These are phyloP conservation scores for Acer saccharum DNA, from an alignment of 345 rosid genomes.

Conservation along the genomic window DNA sequence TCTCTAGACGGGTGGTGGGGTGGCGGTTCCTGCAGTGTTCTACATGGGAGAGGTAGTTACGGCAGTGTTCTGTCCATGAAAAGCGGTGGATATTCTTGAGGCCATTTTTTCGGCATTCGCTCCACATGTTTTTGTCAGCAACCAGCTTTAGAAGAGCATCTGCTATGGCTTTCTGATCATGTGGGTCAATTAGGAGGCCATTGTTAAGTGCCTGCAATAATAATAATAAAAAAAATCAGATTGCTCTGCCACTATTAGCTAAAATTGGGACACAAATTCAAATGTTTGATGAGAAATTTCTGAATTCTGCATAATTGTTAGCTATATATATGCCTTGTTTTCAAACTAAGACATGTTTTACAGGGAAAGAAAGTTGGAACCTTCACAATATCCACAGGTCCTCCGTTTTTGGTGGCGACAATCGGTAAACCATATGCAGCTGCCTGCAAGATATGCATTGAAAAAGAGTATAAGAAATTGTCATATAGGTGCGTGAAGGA, in stretches of 20 bases:
- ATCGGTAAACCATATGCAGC: constrained; percentile 72
- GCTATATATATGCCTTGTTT: not conserved
- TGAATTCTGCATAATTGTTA: not conserved
- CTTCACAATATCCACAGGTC: constrained; percentile 71
- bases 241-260: constrained; percentile 19
- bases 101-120: constrained; percentile 64
- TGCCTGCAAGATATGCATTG: constrained; percentile 42
- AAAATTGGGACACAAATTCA: not conserved
- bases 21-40: constrained; percentile 82
- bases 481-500: not conserved
- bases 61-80: constrained; percentile 81
- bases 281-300: not conserved
- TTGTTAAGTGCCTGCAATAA: constrained; percentile 55
- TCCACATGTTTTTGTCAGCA: constrained; percentile 62
- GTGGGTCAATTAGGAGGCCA: constrained; percentile 70
- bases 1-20: constrained; percentile 65
- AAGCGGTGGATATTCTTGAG: constrained; percentile 60
- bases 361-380: constrained; percentile 19
- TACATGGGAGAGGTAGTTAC: constrained; percentile 77
- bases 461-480: not conserved
- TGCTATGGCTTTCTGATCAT: constrained; percentile 62
- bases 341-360: not conserved
- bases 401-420: constrained; percentile 73
- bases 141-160: constrained; percentile 74
- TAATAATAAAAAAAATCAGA: not conserved